Evolutionary conservation across 441 rosid genomes (phyloP), one percentile per base, ranked within the genome.

Genomic region (Viola pubescens): DNA sequence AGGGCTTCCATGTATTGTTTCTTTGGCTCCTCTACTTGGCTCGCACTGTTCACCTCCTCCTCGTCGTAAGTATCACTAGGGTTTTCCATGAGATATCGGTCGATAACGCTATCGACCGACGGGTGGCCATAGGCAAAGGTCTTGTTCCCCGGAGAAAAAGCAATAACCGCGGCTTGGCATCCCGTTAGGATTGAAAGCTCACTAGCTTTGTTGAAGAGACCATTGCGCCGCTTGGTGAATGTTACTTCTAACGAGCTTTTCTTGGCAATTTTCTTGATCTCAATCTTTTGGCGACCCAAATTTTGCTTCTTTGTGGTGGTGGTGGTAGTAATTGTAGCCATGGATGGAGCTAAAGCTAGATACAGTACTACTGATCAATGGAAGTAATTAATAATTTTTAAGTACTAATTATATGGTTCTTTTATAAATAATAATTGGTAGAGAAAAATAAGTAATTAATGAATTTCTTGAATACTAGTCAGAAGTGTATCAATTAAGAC

Each of bases 161-260:
- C 52, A 3, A 48, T 2, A 13, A 48, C 52, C 16, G 52, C 52
- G 0, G 52, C 52, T 9, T 48, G 19, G 0, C 19, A 14, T 48
- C 52, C 52, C 19, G 52, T 48, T 0, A 48, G 52, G 26, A 48
- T 9, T 7, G 19, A 13, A 4, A 48, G 26, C 52, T 48, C 52
- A 13, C 52, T 13, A 5, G 52, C 52, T 19, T 48, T 48, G 52
- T 48, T 48, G 16, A 48, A 48, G 16, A 48, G 52, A 48, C 52
- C 52, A 12, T 5, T 6, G 52, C 52, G 52, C 12, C 52, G 52
- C 52, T 48, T 48, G 5, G 52, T 48, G 52, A 48, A 48, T n/a
- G 52, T 48, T 5, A 48, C 52, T 48, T 48, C 52, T 13, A 48
- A 4, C 8, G 52, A 48, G 52, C 52, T 48, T 48, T 13, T 48